These are phyloP conservation scores for Globisporangium orthogonon DNA, from an alignment of 352 stramenopile genomes.

Conservation along the genomic window DNA sequence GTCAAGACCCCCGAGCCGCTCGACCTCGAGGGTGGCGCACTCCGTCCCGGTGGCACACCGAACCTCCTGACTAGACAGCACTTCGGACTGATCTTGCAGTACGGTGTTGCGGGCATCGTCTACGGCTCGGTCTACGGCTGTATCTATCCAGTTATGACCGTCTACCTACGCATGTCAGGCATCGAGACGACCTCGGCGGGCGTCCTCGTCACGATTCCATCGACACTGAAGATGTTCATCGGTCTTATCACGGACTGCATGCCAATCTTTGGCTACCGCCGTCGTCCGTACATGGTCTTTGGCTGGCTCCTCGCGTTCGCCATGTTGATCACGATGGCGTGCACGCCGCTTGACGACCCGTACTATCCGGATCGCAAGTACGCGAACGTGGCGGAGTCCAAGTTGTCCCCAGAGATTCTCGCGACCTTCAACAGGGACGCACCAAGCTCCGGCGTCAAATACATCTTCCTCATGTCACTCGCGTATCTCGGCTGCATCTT, in stretches of 20 bases:
- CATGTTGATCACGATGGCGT: constrained; percentile 13
- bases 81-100: constrained; percentile 22
- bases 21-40: constrained; percentile 10
- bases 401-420: constrained; percentile 30
- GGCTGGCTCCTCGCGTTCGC: constrained; percentile 12
- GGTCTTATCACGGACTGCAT: not conserved
- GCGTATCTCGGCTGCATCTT: constrained; percentile 53
- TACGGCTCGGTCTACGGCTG: constrained; percentile 14
- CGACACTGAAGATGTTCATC: constrained; percentile 7
- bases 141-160: constrained; percentile 1
- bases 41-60: constrained; percentile 14
- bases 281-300: constrained; percentile 24
- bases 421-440: constrained; percentile 41
- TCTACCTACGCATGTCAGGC: constrained; percentile 19
- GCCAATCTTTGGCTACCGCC: constrained; percentile 6
- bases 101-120: constrained; percentile 17
- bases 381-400: not conserved
- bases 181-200: constrained; percentile 11
- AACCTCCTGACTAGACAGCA: constrained; percentile 13
- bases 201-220: constrained; percentile 15
- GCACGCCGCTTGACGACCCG: constrained; percentile 3
- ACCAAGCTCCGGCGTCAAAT: constrained; percentile 30
- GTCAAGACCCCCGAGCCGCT: constrained; percentile 6
- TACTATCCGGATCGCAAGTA: constrained; percentile 7
- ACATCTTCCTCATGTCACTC: constrained; percentile 48